phyloP scores from a whole-genome alignment of 1,284 basidiomycete species.

The Coriolopsis trogii region DNA sequence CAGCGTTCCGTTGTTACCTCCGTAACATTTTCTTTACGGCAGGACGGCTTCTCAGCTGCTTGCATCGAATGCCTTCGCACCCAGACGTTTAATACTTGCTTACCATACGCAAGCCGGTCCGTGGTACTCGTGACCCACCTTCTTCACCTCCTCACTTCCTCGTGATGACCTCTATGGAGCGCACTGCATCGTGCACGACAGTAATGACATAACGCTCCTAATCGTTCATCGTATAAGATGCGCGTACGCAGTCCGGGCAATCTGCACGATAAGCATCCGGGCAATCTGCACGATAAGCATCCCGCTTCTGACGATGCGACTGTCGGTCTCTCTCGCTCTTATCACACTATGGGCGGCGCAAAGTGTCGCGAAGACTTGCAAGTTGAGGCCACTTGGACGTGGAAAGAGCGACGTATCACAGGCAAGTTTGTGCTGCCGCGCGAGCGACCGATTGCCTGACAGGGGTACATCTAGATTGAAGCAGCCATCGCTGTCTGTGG shows the following conservation, averaged over 20 bases:
- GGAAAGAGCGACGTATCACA: conserved; percentile 48
- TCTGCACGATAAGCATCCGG: background rate
- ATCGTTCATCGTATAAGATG: background rate
- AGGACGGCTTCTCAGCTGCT: no score
- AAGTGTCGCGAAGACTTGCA: conserved; percentile 31
- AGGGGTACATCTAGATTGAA: conserved; percentile 40
- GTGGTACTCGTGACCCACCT: conserved; percentile 11
- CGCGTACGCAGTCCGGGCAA: no score
- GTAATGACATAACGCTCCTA: conserved; percentile 3
- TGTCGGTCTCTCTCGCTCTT: no score
- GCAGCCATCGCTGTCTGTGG: conserved; percentile 58
- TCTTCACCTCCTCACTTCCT: conserved; percentile 5
- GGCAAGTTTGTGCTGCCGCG: conserved; percentile 23
- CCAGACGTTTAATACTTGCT: no score
- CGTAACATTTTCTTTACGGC: no score
- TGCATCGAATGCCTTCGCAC: no score
- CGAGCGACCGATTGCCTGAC: background rate
- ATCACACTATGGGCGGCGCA: background rate
- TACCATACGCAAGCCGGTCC: no score
- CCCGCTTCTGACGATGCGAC: background rate
- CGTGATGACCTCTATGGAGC: conserved; percentile 5
- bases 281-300: background rate
- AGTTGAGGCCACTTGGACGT: conserved; percentile 41
- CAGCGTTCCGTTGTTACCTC: no score
- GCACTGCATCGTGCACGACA: conserved; percentile 3